A percentile compares a stretch with the other conserved stretches of the same genome.
Conservation (phyloP, 768 basidiomycete genomes). For the Phylloporus rhodoxanthus region DNA sequence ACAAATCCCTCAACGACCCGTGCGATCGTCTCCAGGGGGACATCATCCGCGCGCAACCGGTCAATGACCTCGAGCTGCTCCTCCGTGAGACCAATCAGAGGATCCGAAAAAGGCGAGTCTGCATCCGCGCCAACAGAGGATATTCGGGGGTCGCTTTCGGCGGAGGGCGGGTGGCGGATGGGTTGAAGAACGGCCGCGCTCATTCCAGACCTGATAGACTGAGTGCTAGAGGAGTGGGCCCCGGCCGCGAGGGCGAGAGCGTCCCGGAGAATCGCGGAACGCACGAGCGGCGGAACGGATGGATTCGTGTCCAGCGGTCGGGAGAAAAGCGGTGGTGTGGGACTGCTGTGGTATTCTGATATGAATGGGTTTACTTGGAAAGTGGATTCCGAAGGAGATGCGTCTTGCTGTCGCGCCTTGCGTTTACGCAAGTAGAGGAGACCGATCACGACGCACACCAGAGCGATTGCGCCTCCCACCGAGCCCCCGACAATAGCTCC, state of each 20-base stretch:
- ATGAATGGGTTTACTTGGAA: constrained; percentile 4
- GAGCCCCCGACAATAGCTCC: constrained; percentile 12
- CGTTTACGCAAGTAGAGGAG: constrained; percentile 8
- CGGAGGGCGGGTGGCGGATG: not conserved
- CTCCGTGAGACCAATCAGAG: constrained; percentile 4
- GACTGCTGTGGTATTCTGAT: not conserved
- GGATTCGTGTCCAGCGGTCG: not conserved
- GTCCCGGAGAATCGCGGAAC: constrained; percentile 12
- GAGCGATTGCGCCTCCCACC: constrained; percentile 8
- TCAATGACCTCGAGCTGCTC: constrained; percentile 12
- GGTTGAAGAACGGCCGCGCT: constrained; percentile 1
- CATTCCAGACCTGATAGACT: not conserved
- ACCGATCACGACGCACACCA: not conserved
- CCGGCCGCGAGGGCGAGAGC: constrained; percentile 1
- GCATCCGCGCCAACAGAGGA: not conserved
- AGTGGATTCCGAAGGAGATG: not conserved
- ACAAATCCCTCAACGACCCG: constrained; percentile 12
- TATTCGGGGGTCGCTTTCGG: not conserved
- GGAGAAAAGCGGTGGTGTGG: not conserved
- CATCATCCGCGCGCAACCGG: constrained; percentile 3
- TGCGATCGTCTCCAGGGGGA: constrained; percentile 13
- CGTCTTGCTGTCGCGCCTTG: not conserved
- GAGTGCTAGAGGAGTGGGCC: not conserved
- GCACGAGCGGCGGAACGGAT: constrained; percentile 1
- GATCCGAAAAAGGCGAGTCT: not conserved